Base-by-base conservation (phyloP, 176 grass and related monocot genomes). In the Poa annua region DNA sequence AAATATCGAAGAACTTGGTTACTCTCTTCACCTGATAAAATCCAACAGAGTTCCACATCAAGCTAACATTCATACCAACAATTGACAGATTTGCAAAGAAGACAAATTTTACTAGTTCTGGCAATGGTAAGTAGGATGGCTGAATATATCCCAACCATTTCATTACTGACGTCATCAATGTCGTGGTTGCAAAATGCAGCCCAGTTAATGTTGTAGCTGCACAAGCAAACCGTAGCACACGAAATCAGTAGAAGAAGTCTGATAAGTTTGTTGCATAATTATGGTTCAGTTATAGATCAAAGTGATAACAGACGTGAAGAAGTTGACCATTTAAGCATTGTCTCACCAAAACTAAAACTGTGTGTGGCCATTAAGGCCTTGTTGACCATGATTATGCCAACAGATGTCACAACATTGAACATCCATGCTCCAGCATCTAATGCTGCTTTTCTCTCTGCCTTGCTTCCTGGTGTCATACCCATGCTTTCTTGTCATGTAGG, bases 121-220 rank as follows among this genome's bases (percentile, higher is more conserved):
- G 77, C 44, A 66, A n/a, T 66, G 77, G 77, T 80, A 80, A 51
- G 62, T 80, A 80, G 17, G 77, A 80, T 0, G 60, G 61, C 44
- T 80, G 77, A 35, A 80, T 80, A 66, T 80, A 80, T 66, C 77
- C 77, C 77, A 80, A 80, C 77, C 77, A 66, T 80, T 80, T 80
- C 77, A 80, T 80, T 35, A 80, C 61, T 66, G 45, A 66, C 36
- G 77, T 66, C 77, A 80, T 80, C 61, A 80, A 66, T 44, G 61
- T 66, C 2, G 77, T 80, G 61, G 77, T 80, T 66, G 62, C 60
- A 65, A 80, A 80, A 80, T 80, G 77, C 61, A 80, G 44, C 45
- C 77, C 77, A 35, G 77, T 80, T 64, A 80, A 66, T 34, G 77
- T 66, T 35, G 77, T 80, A 80, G 60, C 77, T 80, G 60, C 5